Evolutionary conservation across 768 basidiomycete species (phyloP), one percentile per base, ranked within the genome.

Genomic region (Amanita rubescens): DNA sequence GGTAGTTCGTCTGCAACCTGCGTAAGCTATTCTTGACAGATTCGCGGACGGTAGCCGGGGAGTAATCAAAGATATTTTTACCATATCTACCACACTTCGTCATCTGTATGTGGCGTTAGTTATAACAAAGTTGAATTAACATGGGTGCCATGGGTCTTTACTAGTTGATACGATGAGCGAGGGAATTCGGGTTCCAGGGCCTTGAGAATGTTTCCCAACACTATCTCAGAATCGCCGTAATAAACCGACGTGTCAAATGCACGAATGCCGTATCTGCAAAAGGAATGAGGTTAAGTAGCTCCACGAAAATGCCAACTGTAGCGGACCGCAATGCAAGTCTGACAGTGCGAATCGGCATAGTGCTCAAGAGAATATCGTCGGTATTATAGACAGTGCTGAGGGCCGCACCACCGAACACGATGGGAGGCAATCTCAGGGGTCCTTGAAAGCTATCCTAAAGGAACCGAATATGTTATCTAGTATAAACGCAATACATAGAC

Each of bases 41-140:
- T 19, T 75, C 71, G 15, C 85, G 80, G 51, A 94, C 79, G 33
- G 76, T 80, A 5, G 63, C 58, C 1, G 87, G 85, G 1, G 78
- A 72, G 67, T 93, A 94, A 66, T 94, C 87, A 59, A 93, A 93
- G 39, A 75, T 71, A 1, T 71, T 67, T 15, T 61, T 62, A 7
- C 87, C 89, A 62, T 85, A 89, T 33, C 91, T 78, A 20, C 92
- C 92, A 56, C 87, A 88, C 65, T 94, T 94, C 9, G 90, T 90
- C 71, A 91, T 84, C 89, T 92, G 53, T 2, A 42, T 34, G 37
- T 41, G 1, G 15, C 37, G 34, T 25, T 14, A 46, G 38, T 46
- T 46, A 49, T 30, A 33, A 38, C 34, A 49, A 44, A 33, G 15
- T 30, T 17, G 24, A 33, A 14, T 30, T 17, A 24, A n/a, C 24